Base-by-base conservation (phyloP, 208 protist species). In the Trypanosoma congolense region DNA sequence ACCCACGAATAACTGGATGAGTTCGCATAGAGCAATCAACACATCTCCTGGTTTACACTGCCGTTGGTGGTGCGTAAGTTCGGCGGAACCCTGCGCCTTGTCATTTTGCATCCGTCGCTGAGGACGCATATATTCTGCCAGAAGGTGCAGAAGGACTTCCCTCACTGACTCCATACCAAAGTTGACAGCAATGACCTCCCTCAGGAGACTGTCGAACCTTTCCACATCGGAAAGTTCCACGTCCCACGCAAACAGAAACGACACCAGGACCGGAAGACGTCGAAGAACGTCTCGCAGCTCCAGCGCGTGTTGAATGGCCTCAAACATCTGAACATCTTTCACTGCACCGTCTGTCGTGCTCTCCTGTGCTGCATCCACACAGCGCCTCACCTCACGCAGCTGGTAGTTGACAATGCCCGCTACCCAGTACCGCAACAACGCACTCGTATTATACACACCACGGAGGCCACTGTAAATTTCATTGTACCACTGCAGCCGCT, bases 341-440 rank as follows among this genome's bases (percentile, higher is more conserved):
- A 45, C 6, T 38, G 33, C 12, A 12, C 6, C 3, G 24, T 35
- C n/a, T 18, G 33, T 44, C 18, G 10, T 47, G 12, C 24, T 14
- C n/a, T 48, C 41, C 12, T 9, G 31, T 21, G 10, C 14, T n/a
- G n/a, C 14, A 16, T 9, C 40, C 6, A 51, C 21, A 26, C 4
- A 49, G 18, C 44, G 36, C 14, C 24, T 18, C 4, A 62, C 54
- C n/a, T 49, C 47, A 35, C 35, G 28, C 22, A 62, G 41, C 31
- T 52, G 45, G 35, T 62, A 62, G 9, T 30, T 31, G 9, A 62
- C 35, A 3, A 62, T 24, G 19, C 56, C 56, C 18, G 29, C 31
- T n/a, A 54, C 46, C 56, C 56, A 62, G 36, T 62, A 62, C 4
- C 43, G 25, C 35, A 62, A n/a, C 18, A 62, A 25, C 3, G 4